phyloP scores from a whole-genome alignment of 2,329 filamentous ascomycete species.

The Immersiporthe knoxdaviesiana region DNA sequence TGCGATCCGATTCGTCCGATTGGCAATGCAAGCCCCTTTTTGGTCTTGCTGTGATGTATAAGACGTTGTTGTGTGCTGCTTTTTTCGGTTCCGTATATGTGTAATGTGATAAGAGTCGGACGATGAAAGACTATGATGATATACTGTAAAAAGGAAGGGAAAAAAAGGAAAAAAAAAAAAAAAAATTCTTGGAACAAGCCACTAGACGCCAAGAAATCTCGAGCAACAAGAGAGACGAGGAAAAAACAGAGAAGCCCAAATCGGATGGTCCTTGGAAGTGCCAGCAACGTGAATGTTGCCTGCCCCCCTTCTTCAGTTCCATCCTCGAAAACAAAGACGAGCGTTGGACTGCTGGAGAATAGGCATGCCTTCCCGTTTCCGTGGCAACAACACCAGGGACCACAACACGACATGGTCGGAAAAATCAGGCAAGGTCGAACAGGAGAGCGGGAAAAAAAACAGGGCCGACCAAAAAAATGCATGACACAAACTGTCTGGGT shows the following conservation, averaged over 20 bases:
- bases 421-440: slow-evolving; percentile 43
- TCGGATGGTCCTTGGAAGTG: slow-evolving; percentile 1
- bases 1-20: slow-evolving; percentile 5
- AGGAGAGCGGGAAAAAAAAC: slow-evolving; percentile 36
- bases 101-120: slow-evolving; percentile 12
- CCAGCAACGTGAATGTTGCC: slow-evolving; percentile 3
- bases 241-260: slow-evolving; percentile 11
- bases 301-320: slow-evolving; percentile 4
- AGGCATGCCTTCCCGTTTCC: slow-evolving; percentile 11
- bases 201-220: slow-evolving; percentile 16
- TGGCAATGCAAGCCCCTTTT: slow-evolving; percentile 12
- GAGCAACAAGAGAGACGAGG: slow-evolving; percentile 10
- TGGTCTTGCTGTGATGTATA: not conserved
- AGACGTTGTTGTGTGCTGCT: slow-evolving; percentile 19
- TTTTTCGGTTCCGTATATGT: slow-evolving; percentile 22
- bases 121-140: slow-evolving; percentile 18
- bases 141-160: slow-evolving; percentile 17
- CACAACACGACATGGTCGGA: slow-evolving; percentile 33
- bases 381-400: slow-evolving; percentile 34
- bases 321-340: not conserved
- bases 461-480: slow-evolving; percentile 52
- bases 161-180: not conserved
- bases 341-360: not conserved
- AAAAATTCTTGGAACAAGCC: slow-evolving; percentile 21
- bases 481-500: slow-evolving; percentile 47